Evolutionary conservation across 2,329 filamentous ascomycete genomes (phyloP).

Genomic region (Hymenoscyphus scutula): DNA sequence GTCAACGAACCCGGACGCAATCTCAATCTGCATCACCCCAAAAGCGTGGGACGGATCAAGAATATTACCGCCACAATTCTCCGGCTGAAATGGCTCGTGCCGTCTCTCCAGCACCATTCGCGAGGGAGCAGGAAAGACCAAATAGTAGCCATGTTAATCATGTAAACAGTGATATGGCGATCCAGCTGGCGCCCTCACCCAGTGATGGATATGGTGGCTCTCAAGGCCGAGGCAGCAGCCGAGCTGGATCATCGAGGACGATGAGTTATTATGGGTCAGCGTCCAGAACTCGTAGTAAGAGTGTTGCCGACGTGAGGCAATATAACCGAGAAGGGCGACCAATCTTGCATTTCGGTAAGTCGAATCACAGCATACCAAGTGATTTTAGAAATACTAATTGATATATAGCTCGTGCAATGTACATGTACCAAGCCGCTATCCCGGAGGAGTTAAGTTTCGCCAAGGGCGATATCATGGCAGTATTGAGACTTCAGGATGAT

Average conservation of each 20-base stretch:
- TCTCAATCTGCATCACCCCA: conserved; percentile 40
- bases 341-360: conserved; percentile 92
- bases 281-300: conserved; percentile 68
- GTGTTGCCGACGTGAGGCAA: conserved; percentile 76
- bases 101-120: conserved; percentile 43
- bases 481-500: conserved; percentile 90
- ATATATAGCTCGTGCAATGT: conserved; percentile 78
- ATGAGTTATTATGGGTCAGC: conserved; percentile 50
- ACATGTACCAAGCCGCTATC: conserved; percentile 91
- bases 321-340: conserved; percentile 83
- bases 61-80: conserved; percentile 51
- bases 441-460: conserved; percentile 89
- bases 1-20: conserved; percentile 34
- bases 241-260: conserved; percentile 47
- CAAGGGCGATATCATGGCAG: conserved; percentile 88
- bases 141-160: conserved; percentile 44
- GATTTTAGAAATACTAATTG: conserved; percentile 25
- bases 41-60: conserved; percentile 48
- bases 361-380: neutral
- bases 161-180: conserved; percentile 52
- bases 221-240: conserved; percentile 47
- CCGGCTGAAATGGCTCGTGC: conserved; percentile 45
- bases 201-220: conserved; percentile 58
- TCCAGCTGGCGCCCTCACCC: conserved; percentile 59
- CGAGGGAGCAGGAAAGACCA: conserved; percentile 45